Conservation (phyloP, 2,329 filamentous ascomycete species). For the Colletotrichum sp. region DNA sequence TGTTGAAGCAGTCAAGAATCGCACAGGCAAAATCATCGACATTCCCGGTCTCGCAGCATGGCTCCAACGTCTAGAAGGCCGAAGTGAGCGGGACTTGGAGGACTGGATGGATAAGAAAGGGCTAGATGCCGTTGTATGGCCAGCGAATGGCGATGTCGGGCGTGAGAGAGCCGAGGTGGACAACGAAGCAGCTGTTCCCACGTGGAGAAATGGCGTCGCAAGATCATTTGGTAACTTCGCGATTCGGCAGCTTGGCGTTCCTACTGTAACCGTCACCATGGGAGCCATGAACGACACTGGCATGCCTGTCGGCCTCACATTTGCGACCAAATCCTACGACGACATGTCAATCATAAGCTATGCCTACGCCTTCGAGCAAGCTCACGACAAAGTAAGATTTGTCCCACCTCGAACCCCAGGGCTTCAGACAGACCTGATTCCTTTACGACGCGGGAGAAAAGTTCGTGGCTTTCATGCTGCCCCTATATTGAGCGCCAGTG, state of each 20-base stretch:
- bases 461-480: not conserved
- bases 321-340: conserved; percentile 27
- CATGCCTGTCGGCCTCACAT: conserved; percentile 31
- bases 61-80: not conserved
- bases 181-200: conserved; percentile 43
- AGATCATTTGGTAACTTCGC: conserved; percentile 23
- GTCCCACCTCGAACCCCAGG: not conserved
- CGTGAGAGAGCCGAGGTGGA: not conserved
- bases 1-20: not conserved
- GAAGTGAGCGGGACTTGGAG: not conserved
- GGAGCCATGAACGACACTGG: conserved; percentile 25
- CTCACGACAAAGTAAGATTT: not conserved
- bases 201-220: conserved; percentile 10
- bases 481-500: not conserved
- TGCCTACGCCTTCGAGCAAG: conserved; percentile 28
- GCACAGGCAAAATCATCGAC: not conserved
- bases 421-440: not conserved
- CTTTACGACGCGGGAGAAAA: not conserved
- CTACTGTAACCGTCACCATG: conserved; percentile 30
- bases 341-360: conserved; percentile 27
- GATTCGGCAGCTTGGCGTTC: conserved; percentile 30
- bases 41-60: not conserved
- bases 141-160: not conserved
- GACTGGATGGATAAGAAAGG: not conserved
- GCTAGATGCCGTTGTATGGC: not conserved